These are phyloP conservation scores for Ustanciosporium gigantosporum DNA, from an alignment of 1,284 basidiomycete species.

Conservation along the genomic window DNA sequence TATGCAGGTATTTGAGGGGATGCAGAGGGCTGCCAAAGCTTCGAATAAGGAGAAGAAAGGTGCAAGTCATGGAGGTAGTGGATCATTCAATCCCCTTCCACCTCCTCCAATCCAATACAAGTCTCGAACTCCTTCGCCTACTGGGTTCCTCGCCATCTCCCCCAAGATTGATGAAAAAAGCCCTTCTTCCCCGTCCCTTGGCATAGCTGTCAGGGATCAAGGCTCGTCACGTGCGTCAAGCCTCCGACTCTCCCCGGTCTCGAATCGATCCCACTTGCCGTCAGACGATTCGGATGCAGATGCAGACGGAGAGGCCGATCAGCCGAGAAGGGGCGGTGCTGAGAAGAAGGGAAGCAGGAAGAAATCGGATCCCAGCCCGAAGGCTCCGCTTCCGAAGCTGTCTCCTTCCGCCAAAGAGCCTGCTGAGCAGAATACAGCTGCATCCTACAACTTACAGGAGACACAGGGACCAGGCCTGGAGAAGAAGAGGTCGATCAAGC, in stretches of 20 bases:
- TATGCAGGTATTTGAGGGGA: slow-evolving; percentile 16
- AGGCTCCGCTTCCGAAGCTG: too few relatives aligned
- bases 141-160: slow-evolving; percentile 17
- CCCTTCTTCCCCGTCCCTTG: slow-evolving; percentile 1
- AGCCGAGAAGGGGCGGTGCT: slow-evolving; percentile 3
- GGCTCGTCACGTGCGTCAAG: neutral
- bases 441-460: too few relatives aligned
- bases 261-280: slow-evolving; percentile 5
- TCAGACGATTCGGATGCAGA: slow-evolving; percentile 30
- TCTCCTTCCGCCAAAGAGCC: neutral
- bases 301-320: slow-evolving; percentile 28
- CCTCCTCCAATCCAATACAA: slow-evolving; percentile 28
- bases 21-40: slow-evolving; percentile 18
- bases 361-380: neutral
- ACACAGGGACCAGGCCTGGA: slow-evolving; percentile 6
- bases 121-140: slow-evolving; percentile 21
- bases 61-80: neutral
- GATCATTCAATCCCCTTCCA: slow-evolving; percentile 7
- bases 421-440: neutral
- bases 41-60: slow-evolving; percentile 11
- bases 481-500: slow-evolving; percentile 22
- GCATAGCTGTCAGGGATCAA: neutral
- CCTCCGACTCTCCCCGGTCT: slow-evolving; percentile 14
- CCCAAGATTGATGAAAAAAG: slow-evolving; percentile 9
- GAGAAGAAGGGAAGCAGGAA: slow-evolving; percentile 6